Conservation (phyloP, 1,284 basidiomycete genomes). For the Puccinia triticina region DNA sequence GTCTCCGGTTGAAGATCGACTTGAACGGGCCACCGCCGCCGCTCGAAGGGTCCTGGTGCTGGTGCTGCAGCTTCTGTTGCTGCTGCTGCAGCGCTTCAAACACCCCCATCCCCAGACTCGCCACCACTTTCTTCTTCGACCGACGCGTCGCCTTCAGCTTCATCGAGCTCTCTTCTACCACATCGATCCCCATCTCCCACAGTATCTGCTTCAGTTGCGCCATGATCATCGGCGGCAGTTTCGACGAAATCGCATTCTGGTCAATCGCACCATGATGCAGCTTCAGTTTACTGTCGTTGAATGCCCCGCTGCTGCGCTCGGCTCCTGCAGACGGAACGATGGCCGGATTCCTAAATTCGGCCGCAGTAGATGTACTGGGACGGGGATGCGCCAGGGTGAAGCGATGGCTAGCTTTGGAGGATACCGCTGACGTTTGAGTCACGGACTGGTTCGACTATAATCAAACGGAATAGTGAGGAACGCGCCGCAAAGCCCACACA, state of each 20-base stretch:
- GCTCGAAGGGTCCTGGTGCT: constrained; percentile 65
- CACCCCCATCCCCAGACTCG: constrained; percentile 54
- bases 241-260: constrained; percentile 83
- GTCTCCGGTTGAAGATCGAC: constrained; percentile 38
- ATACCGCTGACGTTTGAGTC: constrained; percentile 13
- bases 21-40: constrained; percentile 37
- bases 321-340: constrained; percentile 49
- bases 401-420: constrained; percentile 18
- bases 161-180: constrained; percentile 82
- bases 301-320: constrained; percentile 52
- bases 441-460: constrained; percentile 8
- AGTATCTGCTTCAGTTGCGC: constrained; percentile 77
- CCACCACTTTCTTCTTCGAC: constrained; percentile 59
- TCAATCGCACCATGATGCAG: constrained; percentile 92
- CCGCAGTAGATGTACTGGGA: constrained; percentile 52
- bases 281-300: constrained; percentile 70
- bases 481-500: neutral
- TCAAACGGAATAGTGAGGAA: neutral
- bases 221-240: constrained; percentile 82
- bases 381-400: constrained; percentile 53
- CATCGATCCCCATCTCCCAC: constrained; percentile 85
- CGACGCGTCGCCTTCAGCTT: constrained; percentile 63
- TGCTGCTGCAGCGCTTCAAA: constrained; percentile 59
- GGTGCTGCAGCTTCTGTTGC: constrained; percentile 63
- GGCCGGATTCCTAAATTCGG: constrained; percentile 48